These are phyloP conservation scores for Kingdonia uniflora DNA, from an alignment of 164 flowering plant genomes.

Conservation along the genomic window DNA sequence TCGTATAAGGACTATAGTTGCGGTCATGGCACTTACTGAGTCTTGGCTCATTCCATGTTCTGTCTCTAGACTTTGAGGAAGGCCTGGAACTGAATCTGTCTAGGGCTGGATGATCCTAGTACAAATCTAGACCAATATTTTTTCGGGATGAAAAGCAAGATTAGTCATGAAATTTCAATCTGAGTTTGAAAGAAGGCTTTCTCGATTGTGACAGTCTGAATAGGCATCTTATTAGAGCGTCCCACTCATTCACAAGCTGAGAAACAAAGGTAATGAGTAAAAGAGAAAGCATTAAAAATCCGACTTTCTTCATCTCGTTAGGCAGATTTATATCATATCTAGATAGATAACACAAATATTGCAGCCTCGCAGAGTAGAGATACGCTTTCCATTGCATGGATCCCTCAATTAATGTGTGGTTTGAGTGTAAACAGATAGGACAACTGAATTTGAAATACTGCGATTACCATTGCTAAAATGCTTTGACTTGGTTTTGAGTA, in stretches of 20 bases:
- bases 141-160: slow-evolving; percentile 44
- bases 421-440: slow-evolving; percentile 28
- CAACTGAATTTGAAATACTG: slow-evolving; percentile 37
- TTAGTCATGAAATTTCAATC: slow-evolving; percentile 33
- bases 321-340: slow-evolving; percentile 8
- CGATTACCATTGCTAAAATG: slow-evolving; percentile 28
- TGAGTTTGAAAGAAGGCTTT: slow-evolving; percentile 30
- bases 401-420: slow-evolving; percentile 41
- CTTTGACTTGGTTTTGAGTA: slow-evolving; percentile 22
- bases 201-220: slow-evolving; percentile 28
- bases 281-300: slow-evolving; percentile 33
- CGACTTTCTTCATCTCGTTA: slow-evolving; percentile 15
- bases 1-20: slow-evolving; percentile 41
- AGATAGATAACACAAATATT: slow-evolving; percentile 30
- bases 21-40: slow-evolving; percentile 29
- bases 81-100: slow-evolving; percentile 30
- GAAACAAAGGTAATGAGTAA: slow-evolving; percentile 31
- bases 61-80: slow-evolving; percentile 23
- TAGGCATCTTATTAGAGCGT: slow-evolving; percentile 31
- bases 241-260: slow-evolving; percentile 48
- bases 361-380: slow-evolving; percentile 47
- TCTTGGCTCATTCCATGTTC: slow-evolving; percentile 18
- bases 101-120: slow-evolving; percentile 23
- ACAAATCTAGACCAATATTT: slow-evolving; percentile 34
- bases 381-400: slow-evolving; percentile 35